Evolutionary conservation across 2,329 filamentous ascomycete genomes (phyloP), one percentile per base, ranked within the genome.

Genomic region (Corynespora cassiicola): DNA sequence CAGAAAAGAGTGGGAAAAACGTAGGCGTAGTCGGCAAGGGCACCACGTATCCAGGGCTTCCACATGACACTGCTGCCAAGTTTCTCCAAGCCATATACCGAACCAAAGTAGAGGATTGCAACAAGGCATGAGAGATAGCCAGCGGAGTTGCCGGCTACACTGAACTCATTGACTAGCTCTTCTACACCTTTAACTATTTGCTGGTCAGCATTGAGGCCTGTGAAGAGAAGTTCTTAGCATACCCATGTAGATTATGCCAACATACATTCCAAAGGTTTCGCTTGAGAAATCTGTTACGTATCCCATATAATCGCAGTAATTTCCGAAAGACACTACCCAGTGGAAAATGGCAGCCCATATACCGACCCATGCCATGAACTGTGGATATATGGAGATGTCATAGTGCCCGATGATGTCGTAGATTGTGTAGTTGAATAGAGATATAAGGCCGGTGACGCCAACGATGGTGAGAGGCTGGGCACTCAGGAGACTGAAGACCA

Each of bases 281-380:
- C 72, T 76, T 1, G 75, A 78, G 43, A 81, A 81, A 39, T 80
- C 76, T 2, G 78, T 81, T 19, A 81, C 76, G 47, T 80, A 80
- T 5, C 77, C 73, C 77, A 81, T 80, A 52, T 80, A 80, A 51
- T 81, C 76, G 53, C 77, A 79, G 24, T 70, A 61, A 42, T 81
- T 81, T 36, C 72, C 73, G 16, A 78, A 61, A 0, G 77, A 72
- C 5, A 75, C 72, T 6, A 79, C 66, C 77, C 77, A 82, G 52
- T 83, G 79, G 27, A 78, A 78, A 12, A 81, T 75, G 1, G 77
- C 77, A 0, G 75, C 75, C 78, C 77, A 82, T 15, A 82, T 81
- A 1, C 71, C 74, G 0, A 76, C 73, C 78, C 78, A 81, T 4
- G 72, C 73, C 58, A 81, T 78, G 52, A 81, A 79, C 31, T 73